Conservation (phyloP, 23 red algal genomes). For the Pyropia haitanensis region DNA sequence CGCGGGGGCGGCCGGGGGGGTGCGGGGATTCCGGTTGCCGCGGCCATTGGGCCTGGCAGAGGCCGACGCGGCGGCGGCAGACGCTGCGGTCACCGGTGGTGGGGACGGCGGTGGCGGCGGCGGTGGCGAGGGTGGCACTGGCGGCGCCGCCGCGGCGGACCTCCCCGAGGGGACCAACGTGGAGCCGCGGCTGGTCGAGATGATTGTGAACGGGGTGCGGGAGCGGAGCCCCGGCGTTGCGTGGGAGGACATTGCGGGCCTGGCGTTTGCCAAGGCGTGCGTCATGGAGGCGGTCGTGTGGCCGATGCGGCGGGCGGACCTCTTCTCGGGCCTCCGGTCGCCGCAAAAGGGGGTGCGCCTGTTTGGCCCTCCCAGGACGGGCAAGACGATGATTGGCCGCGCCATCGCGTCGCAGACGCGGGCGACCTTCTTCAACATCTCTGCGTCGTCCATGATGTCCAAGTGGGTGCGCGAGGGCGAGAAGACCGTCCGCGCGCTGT, state of each 20-base stretch:
- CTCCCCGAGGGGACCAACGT: slow-evolving; percentile 67
- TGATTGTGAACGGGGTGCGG: slow-evolving; percentile 77
- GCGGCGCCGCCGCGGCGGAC: not conserved
- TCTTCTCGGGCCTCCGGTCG: slow-evolving; percentile 68
- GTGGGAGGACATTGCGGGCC: slow-evolving; percentile 96
- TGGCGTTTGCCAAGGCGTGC: slow-evolving; percentile 80
- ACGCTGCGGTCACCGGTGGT: too few species aligned
- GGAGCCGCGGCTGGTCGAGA: slow-evolving; percentile 69
- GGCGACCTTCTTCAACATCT: slow-evolving; percentile 91
- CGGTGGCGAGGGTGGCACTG: too few species aligned
- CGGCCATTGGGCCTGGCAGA: too few species aligned
- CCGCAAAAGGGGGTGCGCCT: slow-evolving; percentile 87
- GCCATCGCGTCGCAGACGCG: slow-evolving; percentile 77
- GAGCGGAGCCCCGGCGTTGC: slow-evolving; percentile 39
- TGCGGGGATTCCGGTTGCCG: not conserved
- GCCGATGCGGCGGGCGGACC: slow-evolving; percentile 79
- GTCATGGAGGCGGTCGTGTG: slow-evolving; percentile 95
- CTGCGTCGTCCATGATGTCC: slow-evolving; percentile 63
- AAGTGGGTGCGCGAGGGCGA: slow-evolving; percentile 97
- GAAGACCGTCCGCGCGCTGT: slow-evolving; percentile 89
- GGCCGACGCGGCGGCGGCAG: too few species aligned
- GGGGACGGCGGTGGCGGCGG: too few species aligned
- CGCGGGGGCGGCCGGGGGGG: not conserved
- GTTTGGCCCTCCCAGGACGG: slow-evolving; percentile 94
- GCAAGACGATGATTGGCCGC: slow-evolving; percentile 95